These are phyloP conservation scores for Boletus subcaerulescens DNA, from an alignment of 768 basidiomycete genomes.

Conservation along the genomic window DNA sequence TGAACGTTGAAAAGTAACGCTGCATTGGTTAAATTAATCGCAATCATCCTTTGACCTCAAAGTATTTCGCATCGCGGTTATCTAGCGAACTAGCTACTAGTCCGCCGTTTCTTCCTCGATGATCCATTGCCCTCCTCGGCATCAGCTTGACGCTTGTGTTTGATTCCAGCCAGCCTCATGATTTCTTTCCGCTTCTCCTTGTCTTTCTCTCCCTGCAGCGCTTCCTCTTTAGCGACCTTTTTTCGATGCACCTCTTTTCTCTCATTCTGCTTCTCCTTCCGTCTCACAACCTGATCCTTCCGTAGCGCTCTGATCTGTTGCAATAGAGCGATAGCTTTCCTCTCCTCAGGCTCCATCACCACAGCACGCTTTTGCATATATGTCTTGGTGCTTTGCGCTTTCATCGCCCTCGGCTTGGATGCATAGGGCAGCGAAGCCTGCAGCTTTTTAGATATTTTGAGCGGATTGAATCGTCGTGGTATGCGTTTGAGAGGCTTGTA, in stretches of 20 bases:
- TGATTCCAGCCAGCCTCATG: conserved; percentile 70
- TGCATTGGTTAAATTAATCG: too few relatives aligned
- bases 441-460: conserved; percentile 86
- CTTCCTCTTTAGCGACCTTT: conserved; percentile 70
- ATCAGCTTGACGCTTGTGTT: conserved; percentile 64
- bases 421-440: conserved; percentile 89
- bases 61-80: too few relatives aligned
- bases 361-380: conserved; percentile 95
- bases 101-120: conserved; percentile 51
- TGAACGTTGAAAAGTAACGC: too few relatives aligned
- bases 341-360: conserved; percentile 93
- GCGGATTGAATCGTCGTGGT: conserved; percentile 84
- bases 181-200: conserved; percentile 75
- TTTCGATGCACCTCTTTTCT: conserved; percentile 64
- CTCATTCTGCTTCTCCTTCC: conserved; percentile 87
- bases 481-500: conserved; percentile 83
- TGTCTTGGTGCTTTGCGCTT: conserved; percentile 68
- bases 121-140: conserved; percentile 48
- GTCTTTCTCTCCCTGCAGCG: conserved; percentile 58
- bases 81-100: background rate
- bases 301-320: conserved; percentile 92
- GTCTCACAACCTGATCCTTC: conserved; percentile 77
- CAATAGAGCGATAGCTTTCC: conserved; percentile 82
- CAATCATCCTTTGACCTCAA: too few relatives aligned
- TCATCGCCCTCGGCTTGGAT: conserved; percentile 84